Evolutionary conservation across 257 asterid genomes (phyloP), one percentile per base, ranked within the genome.

Genomic region (Anisodus tanguticus): DNA sequence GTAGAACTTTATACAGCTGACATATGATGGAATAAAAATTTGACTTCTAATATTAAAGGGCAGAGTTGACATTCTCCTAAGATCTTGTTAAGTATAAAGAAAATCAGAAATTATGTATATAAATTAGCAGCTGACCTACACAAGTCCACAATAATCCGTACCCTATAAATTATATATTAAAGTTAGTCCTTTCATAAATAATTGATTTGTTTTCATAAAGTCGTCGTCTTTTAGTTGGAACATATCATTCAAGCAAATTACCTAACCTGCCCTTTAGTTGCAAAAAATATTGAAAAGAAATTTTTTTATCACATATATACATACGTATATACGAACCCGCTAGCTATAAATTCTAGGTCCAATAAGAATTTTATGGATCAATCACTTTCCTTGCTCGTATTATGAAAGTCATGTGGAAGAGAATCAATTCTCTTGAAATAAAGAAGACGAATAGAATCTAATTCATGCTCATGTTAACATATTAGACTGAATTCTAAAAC

Each of bases 1-100:
- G 5, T 47, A 45, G 41, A 72, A 72, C 5, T 5, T 4, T 47
- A 19, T 19, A 74, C 26, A 22, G 26, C 26, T 22, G 26, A 22
- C 26, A 22, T 22, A 62, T 0, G 45, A 74, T 49, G 17, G 8
- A 26, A 22, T 74, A 74, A 74, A 19, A n/a, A 49, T 49, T 74
- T 49, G 80, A 74, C 62, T 26, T 49, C 12, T 49, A 74, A 0
- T 49, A 47, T 22, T 11, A 74, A 74, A 74, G 81, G 60, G 19
- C 15, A 74, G 62, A 74, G 81, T 74, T 49, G 81, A 74, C 62
- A 74, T 49, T 74, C 13, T 49, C 45, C 81, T 74, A 74, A 49
- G 45, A 74, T 49, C 8, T 74, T 8, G 15, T 12, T 49, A 49
- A 5, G 17, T 74, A 1, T 3, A 49, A 22, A 13, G 41, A 74